Evolutionary conservation across 2,329 filamentous ascomycete genomes (phyloP), one percentile per base, ranked within the genome.

Genomic region (Pestalotiopsis sp.): DNA sequence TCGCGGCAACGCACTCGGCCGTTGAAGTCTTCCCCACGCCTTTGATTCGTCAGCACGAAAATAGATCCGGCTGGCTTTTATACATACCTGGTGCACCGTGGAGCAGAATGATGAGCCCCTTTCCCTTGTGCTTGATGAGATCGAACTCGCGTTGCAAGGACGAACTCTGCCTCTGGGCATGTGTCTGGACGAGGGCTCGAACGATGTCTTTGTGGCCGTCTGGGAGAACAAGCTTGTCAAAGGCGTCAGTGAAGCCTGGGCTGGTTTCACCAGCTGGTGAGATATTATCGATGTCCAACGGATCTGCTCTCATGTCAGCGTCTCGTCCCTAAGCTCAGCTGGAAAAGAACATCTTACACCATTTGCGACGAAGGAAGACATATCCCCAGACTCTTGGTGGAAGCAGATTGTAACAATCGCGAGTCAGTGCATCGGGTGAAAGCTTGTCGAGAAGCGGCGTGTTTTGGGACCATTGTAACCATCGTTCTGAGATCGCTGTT

Each of bases 1-100:
- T 71, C 66, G 79, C 84, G 14, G 82, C 78, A 5, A 81, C 76
- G 13, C 78, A 77, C 67, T 81, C 77, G 2, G 79, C 80, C 1
- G n/a, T 57, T 14, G 39, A 45, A 45, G 39, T 45, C 14, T 45
- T 45, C 17, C 39, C 39, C 3, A 45, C 39, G 7, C 39, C 39
- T 45, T 45, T 45, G 25, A 25, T 25, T 3, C 25, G 25, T 25
- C 25, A 25, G 25, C 25, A 25, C 25, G 25, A 25, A 25, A 25
- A 25, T 25, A 25, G 25, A 25, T 25, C 25, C 25, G 25, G 25
- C 2, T 25, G 25, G 6, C n/a, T 57, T 17, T 4, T 57, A 12
- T 14, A 2, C n/a, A 57, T 25, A 57, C 52, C 52, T 57, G 52
- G 52, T 25, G 23, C 52, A 12, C 52, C 52, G 17, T 57, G 52